phyloP scores from a whole-genome alignment of 2,329 filamentous ascomycete species.

The Neopestalotiopsis clavispora region DNA sequence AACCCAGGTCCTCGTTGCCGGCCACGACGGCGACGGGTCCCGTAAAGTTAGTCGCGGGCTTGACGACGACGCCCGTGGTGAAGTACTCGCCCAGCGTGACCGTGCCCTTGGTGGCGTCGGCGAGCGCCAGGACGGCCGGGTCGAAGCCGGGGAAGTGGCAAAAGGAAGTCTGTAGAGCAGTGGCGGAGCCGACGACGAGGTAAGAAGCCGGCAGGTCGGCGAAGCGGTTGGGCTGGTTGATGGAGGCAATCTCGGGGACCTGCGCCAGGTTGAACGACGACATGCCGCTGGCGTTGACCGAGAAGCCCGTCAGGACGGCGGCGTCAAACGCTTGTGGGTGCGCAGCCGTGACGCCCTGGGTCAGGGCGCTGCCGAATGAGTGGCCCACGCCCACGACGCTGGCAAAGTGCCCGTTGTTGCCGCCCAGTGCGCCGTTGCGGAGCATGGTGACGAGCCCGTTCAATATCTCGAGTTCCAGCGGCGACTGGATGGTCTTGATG shows the following conservation, averaged over 20 bases:
- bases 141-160: conserved; percentile 27
- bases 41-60: conserved; percentile 24
- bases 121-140: conserved; percentile 21
- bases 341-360: conserved; percentile 56
- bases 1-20: conserved; percentile 29
- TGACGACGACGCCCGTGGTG: conserved; percentile 24
- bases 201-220: conserved; percentile 22
- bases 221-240: conserved; percentile 23
- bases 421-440: conserved; percentile 20
- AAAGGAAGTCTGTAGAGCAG: conserved; percentile 28
- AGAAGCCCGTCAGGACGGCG: conserved; percentile 65
- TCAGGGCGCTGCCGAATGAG: conserved; percentile 65
- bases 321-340: conserved; percentile 53
- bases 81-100: conserved; percentile 27
- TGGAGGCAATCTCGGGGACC: not conserved
- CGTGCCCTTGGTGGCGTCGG: conserved; percentile 28
- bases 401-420: conserved; percentile 34
- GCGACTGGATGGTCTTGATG: conserved; percentile 62
- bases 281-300: conserved; percentile 21
- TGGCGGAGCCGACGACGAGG: conserved; percentile 23
- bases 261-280: conserved; percentile 26
- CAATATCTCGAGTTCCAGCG: conserved; percentile 63
- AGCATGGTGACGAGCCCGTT: conserved; percentile 57
- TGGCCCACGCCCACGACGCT: conserved; percentile 66
- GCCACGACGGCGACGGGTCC: conserved; percentile 29